Percentiles rank a stretch among this genome's conserved stretches.
These are phyloP conservation scores for Hsuehochloa calcarea DNA, from an alignment of 176 grass and related monocot genomes.

Conservation along the genomic window DNA sequence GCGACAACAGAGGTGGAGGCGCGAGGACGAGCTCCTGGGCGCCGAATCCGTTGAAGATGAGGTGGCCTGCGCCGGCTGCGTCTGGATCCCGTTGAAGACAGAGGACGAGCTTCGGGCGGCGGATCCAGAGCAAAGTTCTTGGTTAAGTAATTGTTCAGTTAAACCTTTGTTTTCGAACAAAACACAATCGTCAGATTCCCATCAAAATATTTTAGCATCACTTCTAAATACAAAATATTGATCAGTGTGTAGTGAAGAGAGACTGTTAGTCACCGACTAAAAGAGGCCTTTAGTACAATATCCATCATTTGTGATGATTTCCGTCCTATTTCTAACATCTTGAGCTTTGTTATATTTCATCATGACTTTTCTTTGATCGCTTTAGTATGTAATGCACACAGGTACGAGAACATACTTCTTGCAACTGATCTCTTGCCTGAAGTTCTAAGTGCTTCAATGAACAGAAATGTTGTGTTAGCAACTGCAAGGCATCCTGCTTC, in stretches of 20 bases:
- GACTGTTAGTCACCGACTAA: background rate
- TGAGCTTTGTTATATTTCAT: background rate
- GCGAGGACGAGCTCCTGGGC: too few relatives aligned
- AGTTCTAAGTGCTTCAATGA: constrained; percentile 69
- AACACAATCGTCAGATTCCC: background rate
- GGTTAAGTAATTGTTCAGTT: background rate
- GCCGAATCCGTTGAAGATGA: too few relatives aligned
- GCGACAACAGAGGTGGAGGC: too few relatives aligned
- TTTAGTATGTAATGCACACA: constrained; percentile 16
- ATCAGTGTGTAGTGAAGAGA: background rate
- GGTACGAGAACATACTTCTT: constrained; percentile 90
- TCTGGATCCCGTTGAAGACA: too few relatives aligned
- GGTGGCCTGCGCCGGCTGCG: too few relatives aligned
- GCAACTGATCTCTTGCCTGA: constrained; percentile 80
- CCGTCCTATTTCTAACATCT: background rate
- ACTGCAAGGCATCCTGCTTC: constrained; percentile 63
- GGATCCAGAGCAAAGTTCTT: background rate
- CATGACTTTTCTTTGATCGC: constrained; percentile 19
- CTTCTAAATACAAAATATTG: constrained; percentile 17
- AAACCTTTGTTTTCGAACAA: background rate
- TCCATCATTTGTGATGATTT: background rate
- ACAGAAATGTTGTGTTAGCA: constrained; percentile 48
- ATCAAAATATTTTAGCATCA: background rate
- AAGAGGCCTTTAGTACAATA: background rate
- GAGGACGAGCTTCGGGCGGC: too few relatives aligned